Conservation (phyloP, 257 asterid species). For the Gardenia jasminoides region DNA sequence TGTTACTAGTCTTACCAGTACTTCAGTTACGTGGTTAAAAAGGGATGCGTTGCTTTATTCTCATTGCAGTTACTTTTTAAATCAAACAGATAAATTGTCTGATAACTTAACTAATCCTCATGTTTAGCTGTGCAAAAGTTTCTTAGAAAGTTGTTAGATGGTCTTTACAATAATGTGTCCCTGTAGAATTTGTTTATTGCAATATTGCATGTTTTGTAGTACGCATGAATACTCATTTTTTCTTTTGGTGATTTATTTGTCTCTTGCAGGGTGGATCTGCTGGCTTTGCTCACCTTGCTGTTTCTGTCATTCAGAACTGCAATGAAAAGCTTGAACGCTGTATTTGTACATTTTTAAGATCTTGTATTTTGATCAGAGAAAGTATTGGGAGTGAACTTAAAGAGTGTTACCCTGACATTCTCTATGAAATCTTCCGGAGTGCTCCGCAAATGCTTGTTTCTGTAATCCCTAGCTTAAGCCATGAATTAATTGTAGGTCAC, state of each 20-base stretch:
- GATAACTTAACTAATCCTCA: neutral
- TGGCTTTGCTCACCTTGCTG: conserved; percentile 67
- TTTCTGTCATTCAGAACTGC: conserved; percentile 54
- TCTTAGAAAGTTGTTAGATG: neutral
- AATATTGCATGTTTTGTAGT: neutral
- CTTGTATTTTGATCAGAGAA: conserved; percentile 70
- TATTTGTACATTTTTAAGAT: conserved; percentile 58
- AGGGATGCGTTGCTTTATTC: neutral
- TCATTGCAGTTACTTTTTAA: neutral
- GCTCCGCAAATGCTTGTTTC: conserved; percentile 74
- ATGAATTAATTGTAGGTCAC: conserved; percentile 69
- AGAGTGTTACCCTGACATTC: conserved; percentile 77
- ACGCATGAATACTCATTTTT: neutral
- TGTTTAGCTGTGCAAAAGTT: neutral
- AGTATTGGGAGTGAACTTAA: conserved; percentile 59
- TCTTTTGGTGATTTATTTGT: conserved; percentile 8
- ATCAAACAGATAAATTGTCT: neutral
- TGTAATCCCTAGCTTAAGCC: conserved; percentile 69
- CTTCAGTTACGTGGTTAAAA: neutral
- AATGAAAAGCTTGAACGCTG: conserved; percentile 50
- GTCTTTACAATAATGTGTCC: neutral
- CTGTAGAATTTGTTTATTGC: neutral
- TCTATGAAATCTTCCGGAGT: conserved; percentile 58
- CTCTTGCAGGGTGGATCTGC: conserved; percentile 51
- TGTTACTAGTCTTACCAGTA: neutral